Evolutionary conservation across 2,329 filamentous ascomycete genomes (phyloP), one percentile per base, ranked within the genome.

Genomic region (Plectosphaerella sp.): DNA sequence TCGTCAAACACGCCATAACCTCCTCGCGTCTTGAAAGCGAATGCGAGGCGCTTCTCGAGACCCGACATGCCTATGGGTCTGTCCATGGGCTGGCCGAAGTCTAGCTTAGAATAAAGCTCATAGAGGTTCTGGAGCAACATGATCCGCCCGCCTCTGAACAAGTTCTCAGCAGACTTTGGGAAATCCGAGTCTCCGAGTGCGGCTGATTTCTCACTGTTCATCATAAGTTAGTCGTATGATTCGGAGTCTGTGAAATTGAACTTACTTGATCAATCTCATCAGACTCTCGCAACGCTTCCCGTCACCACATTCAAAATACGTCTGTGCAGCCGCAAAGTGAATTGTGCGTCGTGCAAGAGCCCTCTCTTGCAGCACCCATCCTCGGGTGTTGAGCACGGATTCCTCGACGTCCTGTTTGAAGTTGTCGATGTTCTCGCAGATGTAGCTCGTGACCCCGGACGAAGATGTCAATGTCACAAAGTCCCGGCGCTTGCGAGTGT

Each of bases 361-460:
- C 4, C 62, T 61, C 52, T 75, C 72, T 51, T 75, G 70, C 9
- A 75, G 59, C 3, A 72, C 74, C 72, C 72, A 75, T 12, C 65
- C 71, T 20, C 72, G 50, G 25, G 49, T 48, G 15, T 49, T 52
- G 36, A 52, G 24, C 14, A 57, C 18, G 51, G 39, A 41, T 18
- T n/a, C 14, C 14, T 41, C 47, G 48, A 47, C 11, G 53, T 49
- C 46, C 54, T 50, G 28, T 52, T 53, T 45, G 2, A 66, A 62
- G 48, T 65, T 61, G 3, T 64, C 62, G 48, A 70, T 69, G 12
- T 70, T 61, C 2, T 58, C 35, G 48, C 37, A n/a, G 7, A 41
- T 11, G 16, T n/a, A 41, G 37, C 15, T 41, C 14, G 3, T 41
- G 16, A n/a, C 14, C 16, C 37, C 37, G 5, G 37, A 18, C 14